These are phyloP conservation scores for Candida krabiensis DNA, from an alignment of 805 yeast genomes.

Conservation along the genomic window DNA sequence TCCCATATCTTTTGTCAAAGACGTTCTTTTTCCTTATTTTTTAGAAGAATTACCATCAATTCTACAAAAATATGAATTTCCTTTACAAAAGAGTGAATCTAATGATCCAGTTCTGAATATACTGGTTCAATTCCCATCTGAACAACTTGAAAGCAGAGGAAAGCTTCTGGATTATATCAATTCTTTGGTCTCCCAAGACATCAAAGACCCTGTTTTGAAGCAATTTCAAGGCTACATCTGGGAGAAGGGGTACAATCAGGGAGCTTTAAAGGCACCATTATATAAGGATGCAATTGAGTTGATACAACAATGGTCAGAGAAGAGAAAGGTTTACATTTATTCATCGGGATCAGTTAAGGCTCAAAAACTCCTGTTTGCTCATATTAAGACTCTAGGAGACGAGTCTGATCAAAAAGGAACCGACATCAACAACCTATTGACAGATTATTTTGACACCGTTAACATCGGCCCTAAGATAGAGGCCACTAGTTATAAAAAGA, in stretches of 20 bases:
- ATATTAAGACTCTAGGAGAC: slow-evolving; percentile 44
- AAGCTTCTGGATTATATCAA: slow-evolving; percentile 48
- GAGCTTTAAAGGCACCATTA: slow-evolving; percentile 74
- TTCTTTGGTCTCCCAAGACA: slow-evolving; percentile 59
- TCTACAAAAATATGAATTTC: slow-evolving; percentile 34
- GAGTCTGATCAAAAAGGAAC: slow-evolving; percentile 26
- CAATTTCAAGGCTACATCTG: slow-evolving; percentile 82
- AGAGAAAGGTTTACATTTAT: slow-evolving; percentile 59
- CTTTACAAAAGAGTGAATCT: slow-evolving; percentile 23
- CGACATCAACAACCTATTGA: slow-evolving; percentile 54
- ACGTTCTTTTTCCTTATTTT: slow-evolving; percentile 75
- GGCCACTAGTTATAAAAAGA: slow-evolving; percentile 54
- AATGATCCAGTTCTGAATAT: slow-evolving; percentile 30
- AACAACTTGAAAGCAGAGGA: slow-evolving; percentile 26
- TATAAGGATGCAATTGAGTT: slow-evolving; percentile 68
- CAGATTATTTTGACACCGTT: slow-evolving; percentile 81
- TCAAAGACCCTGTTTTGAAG: slow-evolving; percentile 77
- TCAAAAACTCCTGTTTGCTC: slow-evolving; percentile 72
- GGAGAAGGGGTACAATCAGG: slow-evolving; percentile 76
- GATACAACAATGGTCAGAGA: slow-evolving; percentile 43
- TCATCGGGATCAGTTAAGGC: slow-evolving; percentile 91
- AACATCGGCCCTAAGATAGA: slow-evolving; percentile 76
- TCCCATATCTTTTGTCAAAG: slow-evolving; percentile 86
- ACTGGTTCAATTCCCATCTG: slow-evolving; percentile 48
- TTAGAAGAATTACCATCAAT: slow-evolving; percentile 45